Base-by-base conservation (phyloP, 2,329 filamentous ascomycete genomes). In the Domatiomyces catenatus region DNA sequence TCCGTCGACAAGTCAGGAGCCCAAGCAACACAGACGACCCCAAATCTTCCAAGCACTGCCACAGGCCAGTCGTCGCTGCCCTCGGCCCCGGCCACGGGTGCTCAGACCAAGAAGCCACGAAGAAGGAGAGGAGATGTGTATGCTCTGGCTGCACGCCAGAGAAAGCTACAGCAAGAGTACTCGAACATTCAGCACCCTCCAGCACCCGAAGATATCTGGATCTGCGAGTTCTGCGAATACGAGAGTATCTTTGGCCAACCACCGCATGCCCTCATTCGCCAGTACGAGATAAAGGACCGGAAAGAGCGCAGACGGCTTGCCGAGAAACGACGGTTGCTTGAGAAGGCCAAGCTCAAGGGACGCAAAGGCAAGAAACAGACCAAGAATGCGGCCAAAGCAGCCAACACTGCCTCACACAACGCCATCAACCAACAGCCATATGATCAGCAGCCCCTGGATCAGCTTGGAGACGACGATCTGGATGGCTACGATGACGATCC, bases 191-290 rank as follows among this genome's bases (percentile, higher is more conserved):
- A 84, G 60, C 81, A 85, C 60, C 83, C 85, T 1, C 84, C 84
- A 0, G 71, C 68, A 17, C 64, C 71, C 1, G 83, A 86, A 57
- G 86, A 94, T 54, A 77, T 88, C 48, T 96, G 89, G 86, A 88
- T 96, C 46, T 98, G 92, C 68, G 86, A 95, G 62, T 96, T 96
- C 64, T 98, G 92, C 71, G 92, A 98, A 66, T 98, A 95, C 63
- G 90, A 96, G 67, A 80, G 80, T 48, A 95, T 98, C 47, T 96
- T 94, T 64, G 90, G 90, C n/a, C 76, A 76, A 48, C 85, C 85
- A 2, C 92, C 92, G 0, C 76, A 79, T 59, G 87, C 87, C 47
- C 70, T 98, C 50, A 93, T 96, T 56, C 79, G 86, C 42, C 81
- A 88, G 55, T 98, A 96, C 63, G 92, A 98, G 68, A 85, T 90